A percentile compares a stretch with the other conserved stretches of the same genome.
phyloP scores from a whole-genome alignment of 768 basidiomycete species.

The Phylloporus scabripes region DNA sequence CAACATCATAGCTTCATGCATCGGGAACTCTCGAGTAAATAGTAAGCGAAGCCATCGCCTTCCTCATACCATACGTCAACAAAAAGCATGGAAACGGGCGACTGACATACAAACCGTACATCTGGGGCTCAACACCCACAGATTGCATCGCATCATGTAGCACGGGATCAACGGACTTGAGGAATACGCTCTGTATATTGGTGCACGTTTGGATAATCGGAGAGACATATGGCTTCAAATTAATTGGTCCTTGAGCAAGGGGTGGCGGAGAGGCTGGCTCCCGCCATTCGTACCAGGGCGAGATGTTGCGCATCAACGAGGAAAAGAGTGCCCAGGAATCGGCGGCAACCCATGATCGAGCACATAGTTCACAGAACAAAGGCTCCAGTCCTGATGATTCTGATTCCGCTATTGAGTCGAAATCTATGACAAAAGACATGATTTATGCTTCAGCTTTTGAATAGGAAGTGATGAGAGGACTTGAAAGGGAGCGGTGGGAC shows the following conservation, averaged over 20 bases:
- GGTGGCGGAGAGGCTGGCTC: conserved; percentile 33
- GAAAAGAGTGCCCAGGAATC: conserved; percentile 86
- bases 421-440: conserved; percentile 46
- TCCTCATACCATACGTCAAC: conserved; percentile 12
- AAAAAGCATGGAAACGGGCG: conserved; percentile 4
- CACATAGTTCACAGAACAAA: conserved; percentile 55
- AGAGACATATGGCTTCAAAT: conserved; percentile 63
- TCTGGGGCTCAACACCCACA: conserved; percentile 89
- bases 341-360: conserved; percentile 66
- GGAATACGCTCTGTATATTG: conserved; percentile 64
- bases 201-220: conserved; percentile 86
- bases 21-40: conserved; percentile 87
- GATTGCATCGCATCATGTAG: conserved; percentile 71
- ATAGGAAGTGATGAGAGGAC: conserved; percentile 12
- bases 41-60: conserved; percentile 93
- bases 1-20: conserved; percentile 76
- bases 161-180: conserved; percentile 75
- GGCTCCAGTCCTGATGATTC: conserved; percentile 29
- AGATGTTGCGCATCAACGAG: conserved; percentile 70
- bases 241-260: conserved; percentile 36
- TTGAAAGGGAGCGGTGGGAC: conserved; percentile 7
- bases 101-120: conserved; percentile 83
- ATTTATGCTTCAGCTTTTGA: conserved; percentile 25
- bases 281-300: conserved; percentile 76
- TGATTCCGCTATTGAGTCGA: conserved; percentile 58